These are phyloP conservation scores for Paramyrothecium roridum DNA, from an alignment of 2,329 filamentous ascomycete species.

Conservation along the genomic window DNA sequence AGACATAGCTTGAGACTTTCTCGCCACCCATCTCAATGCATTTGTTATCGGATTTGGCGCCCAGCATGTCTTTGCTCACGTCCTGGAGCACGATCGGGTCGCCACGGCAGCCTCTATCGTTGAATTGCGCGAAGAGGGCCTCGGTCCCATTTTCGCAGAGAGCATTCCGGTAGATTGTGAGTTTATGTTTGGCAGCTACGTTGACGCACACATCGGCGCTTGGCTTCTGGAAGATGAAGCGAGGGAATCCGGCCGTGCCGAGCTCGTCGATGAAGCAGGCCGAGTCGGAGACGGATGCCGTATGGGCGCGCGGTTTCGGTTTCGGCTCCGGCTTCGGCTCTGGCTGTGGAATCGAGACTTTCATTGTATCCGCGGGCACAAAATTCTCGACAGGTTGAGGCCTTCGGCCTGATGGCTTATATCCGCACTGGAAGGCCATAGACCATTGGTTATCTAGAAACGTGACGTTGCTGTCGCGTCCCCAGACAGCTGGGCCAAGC, in stretches of 20 bases:
- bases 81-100: background rate
- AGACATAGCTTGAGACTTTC: too few species aligned
- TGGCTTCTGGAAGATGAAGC: constrained; percentile 6
- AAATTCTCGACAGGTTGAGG: too few species aligned
- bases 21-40: too few species aligned
- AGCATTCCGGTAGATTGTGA: constrained; percentile 9
- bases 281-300: constrained; percentile 9
- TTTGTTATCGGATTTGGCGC: too few species aligned
- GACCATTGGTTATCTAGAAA: too few species aligned
- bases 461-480: too few species aligned
- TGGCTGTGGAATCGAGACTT: background rate
- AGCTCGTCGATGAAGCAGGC: constrained; percentile 7
- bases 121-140: constrained; percentile 6
- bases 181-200: constrained; percentile 2
- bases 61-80: background rate
- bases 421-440: too few species aligned
- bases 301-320: background rate
- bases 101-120: background rate
- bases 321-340: background rate
- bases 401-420: too few species aligned
- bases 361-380: background rate
- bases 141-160: constrained; percentile 7
- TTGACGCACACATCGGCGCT: constrained; percentile 7
- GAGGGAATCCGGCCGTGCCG: constrained; percentile 3
- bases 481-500: too few species aligned